Evolutionary conservation across 1,284 basidiomycete species (phyloP), one percentile per base, ranked within the genome.

Genomic region (Sporisorium graminicola): DNA sequence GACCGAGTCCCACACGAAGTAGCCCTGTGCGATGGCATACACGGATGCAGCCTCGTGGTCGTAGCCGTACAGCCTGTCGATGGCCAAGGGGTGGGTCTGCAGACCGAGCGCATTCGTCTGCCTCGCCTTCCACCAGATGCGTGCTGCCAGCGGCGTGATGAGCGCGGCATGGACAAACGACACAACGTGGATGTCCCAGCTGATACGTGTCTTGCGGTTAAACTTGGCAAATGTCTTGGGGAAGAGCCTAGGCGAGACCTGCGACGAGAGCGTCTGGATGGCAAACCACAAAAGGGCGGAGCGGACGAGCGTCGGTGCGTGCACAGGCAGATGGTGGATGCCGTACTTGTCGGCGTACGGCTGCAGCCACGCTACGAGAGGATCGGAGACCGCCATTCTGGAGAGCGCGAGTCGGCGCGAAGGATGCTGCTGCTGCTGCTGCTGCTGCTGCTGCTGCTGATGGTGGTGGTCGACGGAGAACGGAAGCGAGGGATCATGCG

Each of bases 101-200:
- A 63, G 10, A 3, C 71, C 64, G 43, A 81, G 68, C 29, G 67
- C 58, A 29, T 77, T 73, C n/a, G 70, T 62, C 64, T 78, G 60
- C 16, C 69, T 68, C 29, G 72, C 72, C 37, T 73, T 69, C 54
- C 69, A 75, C 77, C 81, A 83, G 55, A 75, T 56, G 50, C 74
- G 56, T 0, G 76, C 74, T 2, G 78, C 76, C 1, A 81, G 51
- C 13, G 82, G 81, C 3, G 77, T 78, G 55, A 84, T 78, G 55
- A 84, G 29, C 18, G 53, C 62, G 5, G 83, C 79, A 53, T 84
- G 83, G 27, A 74, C 52, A 6, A 83, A 70, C 18, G 83, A 71
- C 8, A 86, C 86, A 42, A 86, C 77, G 67, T 86, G 86, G 24
- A 86, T 74, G 65, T 86, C 83, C 86, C 86, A 86, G 37, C 78